A percentile compares a stretch with the other conserved stretches of the same genome.
phyloP scores from a whole-genome alignment of 208 protist species.

The Acanthamoeba lugdunensis region DNA sequence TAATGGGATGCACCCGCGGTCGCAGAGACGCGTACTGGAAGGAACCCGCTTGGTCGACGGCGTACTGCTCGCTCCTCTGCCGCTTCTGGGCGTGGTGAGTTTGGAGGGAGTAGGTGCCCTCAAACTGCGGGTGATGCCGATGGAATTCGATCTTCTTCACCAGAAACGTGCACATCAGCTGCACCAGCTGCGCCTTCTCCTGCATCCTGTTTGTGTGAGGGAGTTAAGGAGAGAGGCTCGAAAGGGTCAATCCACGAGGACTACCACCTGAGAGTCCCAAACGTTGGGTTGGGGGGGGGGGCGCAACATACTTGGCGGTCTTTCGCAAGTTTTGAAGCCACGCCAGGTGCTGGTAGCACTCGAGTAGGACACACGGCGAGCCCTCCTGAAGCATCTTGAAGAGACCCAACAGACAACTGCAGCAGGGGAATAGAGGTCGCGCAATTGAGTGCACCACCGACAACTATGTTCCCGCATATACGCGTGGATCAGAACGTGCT shows the following conservation, averaged over 20 bases:
- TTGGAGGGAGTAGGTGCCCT: conserved; percentile 70
- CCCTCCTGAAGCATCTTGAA: conserved; percentile 18
- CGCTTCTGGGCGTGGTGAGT: conserved; percentile 64
- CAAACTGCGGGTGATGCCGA: conserved; percentile 33
- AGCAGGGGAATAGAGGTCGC: not conserved
- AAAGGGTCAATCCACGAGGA: not conserved
- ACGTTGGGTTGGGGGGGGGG: not conserved
- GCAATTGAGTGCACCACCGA: too few species aligned
- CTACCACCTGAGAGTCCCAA: not conserved
- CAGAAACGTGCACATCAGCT: conserved; percentile 65
- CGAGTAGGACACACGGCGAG: conserved; percentile 25
- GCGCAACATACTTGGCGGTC: not conserved
- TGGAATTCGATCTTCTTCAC: conserved; percentile 70
- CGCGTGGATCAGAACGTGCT: not conserved
- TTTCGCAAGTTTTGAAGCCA: conserved; percentile 49
- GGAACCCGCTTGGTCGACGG: conserved; percentile 11
- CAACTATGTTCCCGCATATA: too few species aligned
- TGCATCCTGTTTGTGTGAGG: not conserved
- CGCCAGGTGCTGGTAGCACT: conserved; percentile 64
- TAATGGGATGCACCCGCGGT: too few species aligned
- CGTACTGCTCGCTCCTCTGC: conserved; percentile 4
- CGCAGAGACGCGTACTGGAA: conserved; percentile 24
- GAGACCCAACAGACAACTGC: conserved; percentile 30
- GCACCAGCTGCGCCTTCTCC: not conserved
- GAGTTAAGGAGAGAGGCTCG: not conserved